These are phyloP conservation scores for Fusarium vanettenii DNA, from an alignment of 2,329 filamentous ascomycete species.

Conservation along the genomic window DNA sequence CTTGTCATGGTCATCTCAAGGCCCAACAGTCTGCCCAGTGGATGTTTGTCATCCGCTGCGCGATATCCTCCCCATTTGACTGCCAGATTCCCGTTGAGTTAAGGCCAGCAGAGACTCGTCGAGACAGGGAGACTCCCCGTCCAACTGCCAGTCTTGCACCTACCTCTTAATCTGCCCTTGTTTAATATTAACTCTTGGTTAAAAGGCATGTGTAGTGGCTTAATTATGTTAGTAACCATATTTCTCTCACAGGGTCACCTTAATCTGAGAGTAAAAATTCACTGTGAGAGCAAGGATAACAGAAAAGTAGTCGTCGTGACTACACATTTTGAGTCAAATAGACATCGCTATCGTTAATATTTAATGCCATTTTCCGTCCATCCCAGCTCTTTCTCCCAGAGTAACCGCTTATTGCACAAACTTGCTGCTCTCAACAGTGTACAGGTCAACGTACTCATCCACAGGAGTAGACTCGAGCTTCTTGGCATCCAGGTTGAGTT, in stretches of 20 bases:
- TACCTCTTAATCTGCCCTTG: no score
- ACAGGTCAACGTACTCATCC: conserved; percentile 94
- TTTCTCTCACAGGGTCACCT: no score
- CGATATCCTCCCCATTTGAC: no score
- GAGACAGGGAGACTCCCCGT: no score
- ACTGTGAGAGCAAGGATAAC: neutral
- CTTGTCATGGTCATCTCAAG: neutral
- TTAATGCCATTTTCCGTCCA: neutral
- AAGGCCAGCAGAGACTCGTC: no score
- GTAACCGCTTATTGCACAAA: conserved; percentile 54
- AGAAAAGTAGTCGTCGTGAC: neutral
- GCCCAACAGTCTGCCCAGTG: neutral
- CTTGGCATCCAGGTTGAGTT: conserved; percentile 80
- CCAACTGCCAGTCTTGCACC: no score
- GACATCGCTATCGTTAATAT: neutral
- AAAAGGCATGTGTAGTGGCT: no score
- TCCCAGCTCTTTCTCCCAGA: conserved; percentile 9
- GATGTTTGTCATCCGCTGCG: neutral
- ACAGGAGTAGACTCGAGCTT: conserved; percentile 84
- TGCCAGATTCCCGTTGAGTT: no score
- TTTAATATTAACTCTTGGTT: no score
- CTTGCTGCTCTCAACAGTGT: conserved; percentile 71
- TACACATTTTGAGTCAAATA: neutral
- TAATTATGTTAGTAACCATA: no score
- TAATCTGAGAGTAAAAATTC: neutral